Base-by-base conservation (phyloP, 106 monocot species). In the Xerophyta viscosa region DNA sequence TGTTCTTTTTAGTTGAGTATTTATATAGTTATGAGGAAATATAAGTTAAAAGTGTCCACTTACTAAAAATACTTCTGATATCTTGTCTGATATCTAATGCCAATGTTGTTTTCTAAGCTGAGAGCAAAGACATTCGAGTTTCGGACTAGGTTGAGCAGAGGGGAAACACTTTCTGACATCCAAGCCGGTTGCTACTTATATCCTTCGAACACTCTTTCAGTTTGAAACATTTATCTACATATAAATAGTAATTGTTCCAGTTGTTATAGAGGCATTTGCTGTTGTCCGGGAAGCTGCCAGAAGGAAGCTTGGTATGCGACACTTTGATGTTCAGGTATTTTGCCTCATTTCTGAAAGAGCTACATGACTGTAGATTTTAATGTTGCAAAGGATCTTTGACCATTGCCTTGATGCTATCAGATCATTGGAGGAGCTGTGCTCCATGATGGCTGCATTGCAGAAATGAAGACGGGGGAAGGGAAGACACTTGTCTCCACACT, bases 391-490 rank as follows among this genome's bases (percentile, higher is more conserved):
- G n/a, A n/a, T n/a, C n/a, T n/a, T n/a, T n/a, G n/a, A n/a, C n/a
- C n/a, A n/a, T n/a, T n/a, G n/a, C n/a, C n/a, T n/a, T n/a, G 4
- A 33, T 61, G 20, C 10, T 19, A 18, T 41, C 29, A 99, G 98
- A 90, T 99, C 41, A 83, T 99, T 69, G 90, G 98, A 37, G 98
- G 98, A 27, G 98, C 98, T 8, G 98, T 99, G 59, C 82, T 99
- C 21, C 90, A 99, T 56, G 98, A 99, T 69, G 98, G 90, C 39
- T 99, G 98, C 70, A 90, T 90, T 48, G 86, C 98, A 22, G 98
- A 90, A 82, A 99, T 99, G 90, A 99, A 98, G 67, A 99, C 98
- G 8, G 98, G 98, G 19, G 98, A 98, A 70, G 98, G 90, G 44
- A 99, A 99, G 62, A 99, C 98, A 8, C 81, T 99, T 25, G 98